Evolutionary conservation across 1,139 yeast species (phyloP).

Genomic region (Taphrina populina): DNA sequence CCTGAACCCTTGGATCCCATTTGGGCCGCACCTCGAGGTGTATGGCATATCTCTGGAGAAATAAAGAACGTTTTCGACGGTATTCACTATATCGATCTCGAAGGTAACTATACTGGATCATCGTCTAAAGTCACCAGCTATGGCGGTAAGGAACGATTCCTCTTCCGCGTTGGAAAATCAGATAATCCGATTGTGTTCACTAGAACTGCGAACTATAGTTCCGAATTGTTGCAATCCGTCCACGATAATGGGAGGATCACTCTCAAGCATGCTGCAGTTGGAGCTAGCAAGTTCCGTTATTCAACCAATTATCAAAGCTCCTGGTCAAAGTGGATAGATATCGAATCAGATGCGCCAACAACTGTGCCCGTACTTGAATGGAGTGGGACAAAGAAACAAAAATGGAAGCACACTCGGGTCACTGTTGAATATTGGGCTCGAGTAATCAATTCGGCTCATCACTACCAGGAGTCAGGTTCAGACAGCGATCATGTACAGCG

Average conservation of each 20-base stretch:
- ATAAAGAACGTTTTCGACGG: slow-evolving; percentile 8
- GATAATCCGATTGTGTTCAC: slow-evolving; percentile 33
- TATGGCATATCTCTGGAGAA: slow-evolving; percentile 12
- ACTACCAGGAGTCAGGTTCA: slow-evolving; percentile 31
- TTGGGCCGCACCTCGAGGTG: slow-evolving; percentile 17
- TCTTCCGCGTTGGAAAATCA: slow-evolving; percentile 26
- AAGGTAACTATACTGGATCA: slow-evolving; percentile 6
- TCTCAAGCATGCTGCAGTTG: slow-evolving; percentile 32
- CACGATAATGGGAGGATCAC: slow-evolving; percentile 3
- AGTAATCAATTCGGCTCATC: slow-evolving; percentile 27
- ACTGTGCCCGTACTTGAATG: slow-evolving; percentile 15
- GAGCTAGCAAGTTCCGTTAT: slow-evolving; percentile 33
- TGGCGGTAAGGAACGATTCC: slow-evolving; percentile 5
- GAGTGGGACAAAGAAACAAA: slow-evolving; percentile 32
- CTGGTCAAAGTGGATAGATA: slow-evolving; percentile 26
- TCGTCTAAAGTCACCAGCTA: slow-evolving; percentile 4
- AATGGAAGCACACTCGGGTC: slow-evolving; percentile 32
- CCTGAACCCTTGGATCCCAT: slow-evolving; percentile 4
- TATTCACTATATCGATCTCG: slow-evolving; percentile 12
- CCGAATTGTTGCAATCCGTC: slow-evolving; percentile 1
- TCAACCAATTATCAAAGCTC: slow-evolving; percentile 26
- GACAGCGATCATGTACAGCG: slow-evolving; percentile 8
- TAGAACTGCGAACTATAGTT: slow-evolving; percentile 25
- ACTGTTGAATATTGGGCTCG: slow-evolving; percentile 33
- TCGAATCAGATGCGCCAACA: slow-evolving; percentile 4